phyloP scores from a whole-genome alignment of 768 basidiomycete species.

The Fomitopsis pulvina region DNA sequence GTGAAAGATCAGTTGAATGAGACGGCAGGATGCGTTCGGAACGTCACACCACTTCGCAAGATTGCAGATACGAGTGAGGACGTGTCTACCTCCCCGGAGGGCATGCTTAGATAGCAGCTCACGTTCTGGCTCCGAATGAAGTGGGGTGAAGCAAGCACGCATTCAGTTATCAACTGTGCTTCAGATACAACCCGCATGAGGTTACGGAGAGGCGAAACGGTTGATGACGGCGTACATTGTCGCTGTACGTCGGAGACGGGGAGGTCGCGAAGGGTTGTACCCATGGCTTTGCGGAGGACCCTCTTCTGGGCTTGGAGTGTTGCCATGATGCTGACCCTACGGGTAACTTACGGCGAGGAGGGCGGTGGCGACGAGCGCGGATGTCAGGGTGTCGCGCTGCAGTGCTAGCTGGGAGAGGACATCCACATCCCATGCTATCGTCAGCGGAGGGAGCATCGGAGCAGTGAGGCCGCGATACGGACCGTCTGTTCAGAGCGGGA shows the following conservation, averaged over 20 bases:
- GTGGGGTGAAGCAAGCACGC: conserved; percentile 42
- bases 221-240: conserved; percentile 51
- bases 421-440: conserved; percentile 1
- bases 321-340: conserved; percentile 7
- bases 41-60: conserved; percentile 43
- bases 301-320: conserved; percentile 45
- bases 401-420: not conserved
- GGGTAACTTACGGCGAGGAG: not conserved
- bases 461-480: not conserved
- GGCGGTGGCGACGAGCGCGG: too few species aligned
- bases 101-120: conserved; percentile 82
- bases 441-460: not conserved
- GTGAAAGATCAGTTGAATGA: not conserved
- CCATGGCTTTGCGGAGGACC: conserved; percentile 45
- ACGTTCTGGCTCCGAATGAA: conserved; percentile 45
- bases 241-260: conserved; percentile 38
- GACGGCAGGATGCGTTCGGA: not conserved
- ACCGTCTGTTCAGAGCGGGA: not conserved
- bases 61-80: conserved; percentile 42
- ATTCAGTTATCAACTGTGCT: conserved; percentile 43
- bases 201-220: conserved; percentile 3
- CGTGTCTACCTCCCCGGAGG: conserved; percentile 62
- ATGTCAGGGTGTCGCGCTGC: too few species aligned
- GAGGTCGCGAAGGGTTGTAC: conserved; percentile 37
- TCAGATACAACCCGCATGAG: conserved; percentile 8